These are phyloP conservation scores for Hanseniaspora sp. DNA, from an alignment of 1,139 yeast species.

Conservation along the genomic window DNA sequence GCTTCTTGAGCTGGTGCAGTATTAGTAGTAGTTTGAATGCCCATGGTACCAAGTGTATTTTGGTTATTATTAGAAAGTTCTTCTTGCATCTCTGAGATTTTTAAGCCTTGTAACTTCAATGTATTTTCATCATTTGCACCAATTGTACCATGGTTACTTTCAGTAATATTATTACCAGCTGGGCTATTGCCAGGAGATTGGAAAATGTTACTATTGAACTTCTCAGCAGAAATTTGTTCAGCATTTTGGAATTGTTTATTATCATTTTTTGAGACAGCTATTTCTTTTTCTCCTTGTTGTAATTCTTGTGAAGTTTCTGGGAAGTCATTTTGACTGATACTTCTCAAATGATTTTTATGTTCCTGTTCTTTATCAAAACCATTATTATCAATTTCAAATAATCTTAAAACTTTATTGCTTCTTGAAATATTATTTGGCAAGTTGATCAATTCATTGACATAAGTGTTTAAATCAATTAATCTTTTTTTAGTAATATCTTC, in stretches of 20 bases:
- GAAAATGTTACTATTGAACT: conserved; percentile 22
- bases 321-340: conserved; percentile 8
- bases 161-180: background rate
- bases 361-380: conserved; percentile 8
- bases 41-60: too few species aligned
- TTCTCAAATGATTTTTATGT: conserved; percentile 9
- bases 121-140: conserved; percentile 9
- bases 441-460: conserved; percentile 60
- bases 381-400: conserved; percentile 10
- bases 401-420: conserved; percentile 43
- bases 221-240: background rate
- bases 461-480: conserved; percentile 72
- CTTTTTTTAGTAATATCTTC: conserved; percentile 80
- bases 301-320: background rate
- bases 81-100: too few species aligned
- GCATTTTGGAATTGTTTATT: too few species aligned
- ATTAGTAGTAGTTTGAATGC: too few species aligned
- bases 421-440: conserved; percentile 71
- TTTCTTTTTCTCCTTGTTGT: too few species aligned
- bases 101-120: conserved; percentile 1
- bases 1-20: background rate
- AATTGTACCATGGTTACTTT: conserved; percentile 14
- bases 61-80: background rate
- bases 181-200: conserved; percentile 27
- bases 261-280: background rate